These are phyloP conservation scores for Leptodontidium sp. DNA, from an alignment of 2,329 filamentous ascomycete genomes.

Conservation along the genomic window DNA sequence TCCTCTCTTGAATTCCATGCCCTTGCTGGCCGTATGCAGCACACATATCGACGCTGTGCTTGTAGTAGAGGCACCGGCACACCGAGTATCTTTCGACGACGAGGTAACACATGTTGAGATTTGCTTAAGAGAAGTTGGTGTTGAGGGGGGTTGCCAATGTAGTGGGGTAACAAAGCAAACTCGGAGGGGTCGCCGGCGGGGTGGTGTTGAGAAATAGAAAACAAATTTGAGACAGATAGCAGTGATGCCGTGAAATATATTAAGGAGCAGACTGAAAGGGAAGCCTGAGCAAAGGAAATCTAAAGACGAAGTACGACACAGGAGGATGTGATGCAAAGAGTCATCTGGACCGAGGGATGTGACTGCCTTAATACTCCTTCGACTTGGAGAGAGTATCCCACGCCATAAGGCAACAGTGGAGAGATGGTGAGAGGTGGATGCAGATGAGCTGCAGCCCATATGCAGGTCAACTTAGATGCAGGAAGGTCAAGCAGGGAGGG, in stretches of 20 bases:
- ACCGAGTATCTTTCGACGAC: constrained; percentile 74
- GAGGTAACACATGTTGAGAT: constrained; percentile 70
- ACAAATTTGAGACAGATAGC: constrained; percentile 34
- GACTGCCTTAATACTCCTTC: constrained; percentile 46
- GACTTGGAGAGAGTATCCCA: constrained; percentile 32
- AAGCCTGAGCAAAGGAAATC: constrained; percentile 45
- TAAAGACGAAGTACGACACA: constrained; percentile 37
- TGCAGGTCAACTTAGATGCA: constrained; percentile 44
- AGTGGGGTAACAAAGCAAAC: constrained; percentile 28
- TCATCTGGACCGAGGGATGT: constrained; percentile 43
- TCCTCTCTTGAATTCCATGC: constrained; percentile 71
- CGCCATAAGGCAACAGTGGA: constrained; percentile 43
- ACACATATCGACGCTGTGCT: constrained; percentile 74
- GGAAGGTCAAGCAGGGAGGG: constrained; percentile 38
- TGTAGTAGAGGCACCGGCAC: constrained; percentile 74
- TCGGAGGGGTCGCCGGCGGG: constrained; percentile 27
- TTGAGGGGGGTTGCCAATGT: constrained; percentile 27
- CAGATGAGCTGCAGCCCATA: constrained; percentile 35
- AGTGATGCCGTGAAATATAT: constrained; percentile 44
- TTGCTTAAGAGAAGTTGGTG: constrained; percentile 26
- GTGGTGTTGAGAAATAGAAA: constrained; percentile 28
- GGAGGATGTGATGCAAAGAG: constrained; percentile 43
- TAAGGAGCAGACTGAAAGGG: constrained; percentile 43
- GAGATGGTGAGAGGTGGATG: constrained; percentile 28
- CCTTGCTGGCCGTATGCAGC: constrained; percentile 67